Percentiles rank a stretch among this genome's conserved stretches.
Conservation (phyloP, 257 asterid species). For the Penstemon barbatus region DNA sequence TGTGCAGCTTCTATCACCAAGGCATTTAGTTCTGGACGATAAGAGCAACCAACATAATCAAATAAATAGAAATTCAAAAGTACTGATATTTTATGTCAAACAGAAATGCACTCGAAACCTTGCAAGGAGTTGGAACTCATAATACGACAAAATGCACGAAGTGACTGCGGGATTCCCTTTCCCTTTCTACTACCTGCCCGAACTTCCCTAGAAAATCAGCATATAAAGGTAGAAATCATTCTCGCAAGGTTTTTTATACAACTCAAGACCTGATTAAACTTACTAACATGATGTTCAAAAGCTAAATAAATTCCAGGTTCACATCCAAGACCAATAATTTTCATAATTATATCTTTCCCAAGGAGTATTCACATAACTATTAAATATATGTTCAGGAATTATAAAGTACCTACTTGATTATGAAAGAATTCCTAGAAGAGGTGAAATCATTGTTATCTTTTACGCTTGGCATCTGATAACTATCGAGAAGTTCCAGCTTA, state of each 20-base stretch:
- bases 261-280: no score
- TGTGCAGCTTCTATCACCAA: constrained; percentile 60
- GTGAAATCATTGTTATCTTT: constrained; percentile 50
- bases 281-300: no score
- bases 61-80: neutral
- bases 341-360: neutral
- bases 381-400: neutral
- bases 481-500: constrained; percentile 63
- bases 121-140: constrained; percentile 51
- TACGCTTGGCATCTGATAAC: constrained; percentile 39
- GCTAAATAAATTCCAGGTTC: no score
- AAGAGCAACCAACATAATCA: constrained; percentile 12
- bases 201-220: constrained; percentile 54
- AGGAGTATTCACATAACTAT: neutral
- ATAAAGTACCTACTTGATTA: constrained; percentile 47
- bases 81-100: neutral
- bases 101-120: constrained; percentile 37
- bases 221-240: neutral
- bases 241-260: neutral
- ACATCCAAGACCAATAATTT: neutral
- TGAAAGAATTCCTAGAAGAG: constrained; percentile 51
- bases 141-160: constrained; percentile 85
- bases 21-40: constrained; percentile 49
- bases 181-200: constrained; percentile 48
- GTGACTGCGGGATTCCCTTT: constrained; percentile 81